Evolutionary conservation across 176 grass and related monocot genomes (phyloP).

Genomic region (Ampelocalamus luodianensis): DNA sequence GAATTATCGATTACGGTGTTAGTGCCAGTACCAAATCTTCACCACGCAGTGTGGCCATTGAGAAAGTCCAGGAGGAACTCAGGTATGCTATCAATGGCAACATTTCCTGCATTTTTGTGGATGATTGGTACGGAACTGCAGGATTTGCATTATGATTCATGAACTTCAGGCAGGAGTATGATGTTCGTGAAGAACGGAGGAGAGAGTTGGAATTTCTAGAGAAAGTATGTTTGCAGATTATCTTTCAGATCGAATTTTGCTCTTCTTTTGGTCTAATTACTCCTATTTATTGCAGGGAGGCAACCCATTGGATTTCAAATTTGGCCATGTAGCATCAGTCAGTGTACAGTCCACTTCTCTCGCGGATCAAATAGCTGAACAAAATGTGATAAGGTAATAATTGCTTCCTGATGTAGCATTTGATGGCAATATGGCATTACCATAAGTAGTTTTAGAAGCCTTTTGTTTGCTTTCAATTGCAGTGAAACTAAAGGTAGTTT

Average conservation of each 20-base stretch:
- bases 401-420: conserved; percentile 36
- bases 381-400: conserved; percentile 64
- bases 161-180: conserved; percentile 69
- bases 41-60: conserved; percentile 70
- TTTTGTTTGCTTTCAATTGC: conserved; percentile 33
- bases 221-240: conserved; percentile 57
- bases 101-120: background rate
- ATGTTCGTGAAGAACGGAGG: conserved; percentile 75
- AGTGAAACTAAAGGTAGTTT: conserved; percentile 94
- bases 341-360: conserved; percentile 90
- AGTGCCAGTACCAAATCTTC: conserved; percentile 63
- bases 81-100: conserved; percentile 47
- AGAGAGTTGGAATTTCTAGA: conserved; percentile 93
- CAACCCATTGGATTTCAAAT: conserved; percentile 96
- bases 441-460: conserved; percentile 32
- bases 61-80: conserved; percentile 88
- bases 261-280: conserved; percentile 35
- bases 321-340: conserved; percentile 61
- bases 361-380: conserved; percentile 65
- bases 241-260: conserved; percentile 24
- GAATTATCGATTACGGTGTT: conserved; percentile 69
- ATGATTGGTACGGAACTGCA: background rate
- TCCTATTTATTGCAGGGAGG: conserved; percentile 70
- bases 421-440: conserved; percentile 23
- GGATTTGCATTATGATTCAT: conserved; percentile 1